These are phyloP conservation scores for Scutellaria minor DNA, from an alignment of 257 asterid species.

Conservation along the genomic window DNA sequence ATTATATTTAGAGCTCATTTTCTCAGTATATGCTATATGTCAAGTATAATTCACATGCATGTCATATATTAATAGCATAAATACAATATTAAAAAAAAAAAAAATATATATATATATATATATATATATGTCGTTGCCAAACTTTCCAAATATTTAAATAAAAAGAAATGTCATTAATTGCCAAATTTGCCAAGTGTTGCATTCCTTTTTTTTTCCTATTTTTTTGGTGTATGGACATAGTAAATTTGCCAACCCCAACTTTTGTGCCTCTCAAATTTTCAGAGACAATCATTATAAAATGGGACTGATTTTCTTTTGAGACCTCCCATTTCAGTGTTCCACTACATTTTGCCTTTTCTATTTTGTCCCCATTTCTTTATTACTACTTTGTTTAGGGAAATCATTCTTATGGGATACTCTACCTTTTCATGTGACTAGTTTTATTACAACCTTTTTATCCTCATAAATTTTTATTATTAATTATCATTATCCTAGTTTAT, in stretches of 20 bases:
- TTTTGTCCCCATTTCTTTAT: constrained; percentile 25
- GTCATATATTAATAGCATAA: no score
- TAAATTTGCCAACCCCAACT: constrained; percentile 49
- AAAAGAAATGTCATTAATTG: no score
- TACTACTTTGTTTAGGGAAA: constrained; percentile 25
- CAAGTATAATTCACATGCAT: no score
- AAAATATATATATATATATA: no score
- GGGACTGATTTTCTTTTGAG: constrained; percentile 19
- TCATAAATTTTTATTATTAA: neutral
- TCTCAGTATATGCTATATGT: no score
- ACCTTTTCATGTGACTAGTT: constrained; percentile 1
- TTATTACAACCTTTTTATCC: constrained; percentile 6
- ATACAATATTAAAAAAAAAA: no score
- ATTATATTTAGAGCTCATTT: no score
- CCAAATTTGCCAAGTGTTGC: no score
- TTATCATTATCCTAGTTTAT: neutral
- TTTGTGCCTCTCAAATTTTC: constrained; percentile 9
- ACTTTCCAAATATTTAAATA: no score
- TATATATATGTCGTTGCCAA: no score
- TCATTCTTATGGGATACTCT: constrained; percentile 31
- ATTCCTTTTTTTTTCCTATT: neutral
- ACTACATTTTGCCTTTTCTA: constrained; percentile 37
- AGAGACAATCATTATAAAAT: constrained; percentile 31
- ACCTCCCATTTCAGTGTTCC: constrained; percentile 40
- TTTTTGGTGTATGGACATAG: constrained; percentile 21